Base-by-base conservation (phyloP, 345 rosid species). In the Excoecaria cochinchinensis region DNA sequence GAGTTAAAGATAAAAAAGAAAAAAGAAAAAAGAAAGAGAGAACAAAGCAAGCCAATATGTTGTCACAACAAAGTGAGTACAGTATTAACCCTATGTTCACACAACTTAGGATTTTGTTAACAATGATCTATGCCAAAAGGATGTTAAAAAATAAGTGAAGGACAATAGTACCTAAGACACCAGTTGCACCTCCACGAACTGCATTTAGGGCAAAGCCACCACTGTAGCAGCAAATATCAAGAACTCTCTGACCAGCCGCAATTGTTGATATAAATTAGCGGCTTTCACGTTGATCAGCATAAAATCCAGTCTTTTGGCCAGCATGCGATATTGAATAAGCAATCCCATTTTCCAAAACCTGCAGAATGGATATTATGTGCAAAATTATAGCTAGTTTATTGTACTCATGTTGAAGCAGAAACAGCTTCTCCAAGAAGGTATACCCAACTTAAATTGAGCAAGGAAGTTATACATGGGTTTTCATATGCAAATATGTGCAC, bases 301-400 rank as follows among this genome's bases (percentile, higher is more conserved):
- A 92, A 88, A 92, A 91, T 77, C 97, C 95, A 69, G 95, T 95
- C 84, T 95, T 92, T 76, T 95, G 94, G 42, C 97, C 97, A 74
- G 86, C 85, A 60, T 86, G 60, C 69, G 97, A 92, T 71, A 92
- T 67, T 52, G 92, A 79, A 77, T 88, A 95, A 68, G 86, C 74
- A 69, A 95, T 87, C 55, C 88, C 97, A 74, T 92, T 92, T 82
- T 92, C 99, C 73, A 85, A 71, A 31, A 89, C 94, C 97, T 95
- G 80, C 59, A 8, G 71, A 38, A 72, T 53, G 46, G 40, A 53
- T 21, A 69, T 75, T 36, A 31, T 42, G 51, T 15, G 50, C 38
- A n/a, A 50, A 16, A 40, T 63, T 40, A 50, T 16, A 47, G 21
- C 2, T 1, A n/a, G 55, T 46, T 22, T 19, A 58, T 31, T 24